Evolutionary conservation across 2,329 filamentous ascomycete genomes (phyloP).

Genomic region (Stagonosporopsis tanaceti): DNA sequence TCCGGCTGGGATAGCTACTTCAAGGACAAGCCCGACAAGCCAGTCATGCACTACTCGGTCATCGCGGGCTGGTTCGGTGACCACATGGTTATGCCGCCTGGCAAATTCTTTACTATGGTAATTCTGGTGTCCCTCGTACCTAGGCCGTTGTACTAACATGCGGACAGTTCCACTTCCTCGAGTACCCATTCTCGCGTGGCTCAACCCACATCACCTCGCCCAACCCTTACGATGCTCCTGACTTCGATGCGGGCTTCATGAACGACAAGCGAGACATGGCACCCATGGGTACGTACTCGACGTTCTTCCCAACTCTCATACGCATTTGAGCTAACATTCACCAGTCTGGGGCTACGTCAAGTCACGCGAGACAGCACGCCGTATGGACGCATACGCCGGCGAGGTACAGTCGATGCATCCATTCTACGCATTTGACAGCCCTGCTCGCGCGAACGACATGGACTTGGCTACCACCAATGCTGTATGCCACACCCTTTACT

Average conservation of each 20-base stretch:
- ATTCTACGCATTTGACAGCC: conserved; percentile 74
- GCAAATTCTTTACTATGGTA: conserved; percentile 80
- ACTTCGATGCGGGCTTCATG: conserved; percentile 86
- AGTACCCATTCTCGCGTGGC: conserved; percentile 77
- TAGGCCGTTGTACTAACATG: neutral
- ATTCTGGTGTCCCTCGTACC: too few relatives aligned
- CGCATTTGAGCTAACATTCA: neutral
- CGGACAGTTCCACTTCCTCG: neutral
- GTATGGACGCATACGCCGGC: conserved; percentile 80
- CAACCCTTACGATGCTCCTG: conserved; percentile 75
- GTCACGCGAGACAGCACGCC: conserved; percentile 78
- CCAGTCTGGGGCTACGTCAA: conserved; percentile 82
- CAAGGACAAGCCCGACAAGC: conserved; percentile 84
- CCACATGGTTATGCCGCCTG: conserved; percentile 70
- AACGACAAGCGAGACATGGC: conserved; percentile 86
- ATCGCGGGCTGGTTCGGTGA: conserved; percentile 65
- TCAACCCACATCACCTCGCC: conserved; percentile 74
- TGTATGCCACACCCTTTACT: conserved; percentile 11
- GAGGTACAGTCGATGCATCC: conserved; percentile 73
- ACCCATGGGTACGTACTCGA: conserved; percentile 56
- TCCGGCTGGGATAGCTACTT: conserved; percentile 83
- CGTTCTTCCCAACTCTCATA: neutral
- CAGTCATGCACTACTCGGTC: conserved; percentile 83
- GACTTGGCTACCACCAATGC: conserved; percentile 77
- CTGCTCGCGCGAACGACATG: conserved; percentile 74